Evolutionary conservation across 2,329 filamentous ascomycete genomes (phyloP), one percentile per base, ranked within the genome.

Genomic region (Didymellaceae sp.): DNA sequence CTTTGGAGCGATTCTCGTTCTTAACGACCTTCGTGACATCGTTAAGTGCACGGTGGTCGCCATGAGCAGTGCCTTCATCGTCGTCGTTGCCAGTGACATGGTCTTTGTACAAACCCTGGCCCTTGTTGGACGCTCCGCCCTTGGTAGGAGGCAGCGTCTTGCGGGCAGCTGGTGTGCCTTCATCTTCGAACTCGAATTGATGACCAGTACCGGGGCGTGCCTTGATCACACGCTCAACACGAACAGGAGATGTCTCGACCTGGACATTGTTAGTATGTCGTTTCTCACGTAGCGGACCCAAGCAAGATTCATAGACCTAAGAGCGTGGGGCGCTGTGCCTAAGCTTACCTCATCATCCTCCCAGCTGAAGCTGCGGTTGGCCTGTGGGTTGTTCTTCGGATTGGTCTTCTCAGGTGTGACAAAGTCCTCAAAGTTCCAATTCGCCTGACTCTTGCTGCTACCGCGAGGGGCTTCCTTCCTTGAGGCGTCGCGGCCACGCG

Each of bases 401-500:
- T 82, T 80, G 38, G 84, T 78, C 79, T 96, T 96, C 58, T 87
- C 82, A 0, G 93, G 93, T 0, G 92, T 96, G 13, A 79, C 78
- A 64, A 96, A 96, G 74, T 96, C 91, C 54, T 90, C 85, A 73
- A 97, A 97, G 39, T 86, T 85, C 91, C 93, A 97, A 55, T 90
- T 87, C 57, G 86, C 86, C 52, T 81, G 78, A 68, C 90, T 86
- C 76, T 88, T 90, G 57, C 59, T 45, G 32, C 38, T 42, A 32
- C 45, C 48, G 11, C 42, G 43, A 50, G 64, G 55, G 55, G 62
- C 45, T 16, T 49, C 46, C 50, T 52, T 56, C 50, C 58, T 70
- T 43, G 54, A 58, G 28, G 55, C 61, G 48, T 68, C 68, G 35
- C 59, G 61, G 25, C 63, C 66, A 54, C 67, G 68, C 54, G 64